These are phyloP conservation scores for Aschersonia sp. DNA, from an alignment of 2,329 filamentous ascomycete genomes.

Conservation along the genomic window DNA sequence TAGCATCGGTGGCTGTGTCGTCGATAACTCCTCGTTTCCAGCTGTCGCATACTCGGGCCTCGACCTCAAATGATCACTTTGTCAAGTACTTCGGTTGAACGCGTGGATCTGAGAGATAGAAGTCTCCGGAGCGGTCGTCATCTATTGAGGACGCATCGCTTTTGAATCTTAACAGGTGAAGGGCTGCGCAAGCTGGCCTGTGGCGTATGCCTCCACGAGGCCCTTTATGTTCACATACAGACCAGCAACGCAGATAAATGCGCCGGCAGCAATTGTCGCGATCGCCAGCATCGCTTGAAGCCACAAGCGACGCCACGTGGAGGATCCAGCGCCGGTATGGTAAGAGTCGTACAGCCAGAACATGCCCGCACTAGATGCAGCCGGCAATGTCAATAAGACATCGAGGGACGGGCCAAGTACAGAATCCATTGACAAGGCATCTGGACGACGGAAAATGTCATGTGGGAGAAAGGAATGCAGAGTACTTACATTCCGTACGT, in stretches of 20 bases:
- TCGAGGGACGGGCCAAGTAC: too few relatives aligned
- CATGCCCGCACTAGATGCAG: constrained; percentile 22
- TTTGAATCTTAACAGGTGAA: constrained; percentile 6
- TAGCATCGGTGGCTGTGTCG: too few relatives aligned
- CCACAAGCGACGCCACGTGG: constrained; percentile 21
- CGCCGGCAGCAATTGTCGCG: constrained; percentile 27
- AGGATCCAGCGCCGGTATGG: constrained; percentile 22
- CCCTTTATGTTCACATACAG: constrained; percentile 31
- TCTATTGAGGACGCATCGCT: neutral
- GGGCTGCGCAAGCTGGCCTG: constrained; percentile 4
- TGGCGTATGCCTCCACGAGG: constrained; percentile 9
- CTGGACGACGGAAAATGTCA: neutral
- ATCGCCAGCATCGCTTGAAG: constrained; percentile 22
- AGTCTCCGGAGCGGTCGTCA: too few relatives aligned
- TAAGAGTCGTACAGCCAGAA: constrained; percentile 37
- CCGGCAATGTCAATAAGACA: neutral
- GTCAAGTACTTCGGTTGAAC: too few relatives aligned
- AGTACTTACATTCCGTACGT: constrained; percentile 28
- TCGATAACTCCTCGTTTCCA: too few relatives aligned
- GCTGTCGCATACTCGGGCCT: too few relatives aligned
- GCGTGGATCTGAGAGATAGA: too few relatives aligned
- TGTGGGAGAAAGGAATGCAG: neutral
- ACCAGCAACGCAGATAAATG: constrained; percentile 32
- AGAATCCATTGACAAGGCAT: too few relatives aligned
- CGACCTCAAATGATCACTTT: too few relatives aligned